phyloP scores from a whole-genome alignment of 805 yeast genomes.

The Candida pseudoglaebosa region DNA sequence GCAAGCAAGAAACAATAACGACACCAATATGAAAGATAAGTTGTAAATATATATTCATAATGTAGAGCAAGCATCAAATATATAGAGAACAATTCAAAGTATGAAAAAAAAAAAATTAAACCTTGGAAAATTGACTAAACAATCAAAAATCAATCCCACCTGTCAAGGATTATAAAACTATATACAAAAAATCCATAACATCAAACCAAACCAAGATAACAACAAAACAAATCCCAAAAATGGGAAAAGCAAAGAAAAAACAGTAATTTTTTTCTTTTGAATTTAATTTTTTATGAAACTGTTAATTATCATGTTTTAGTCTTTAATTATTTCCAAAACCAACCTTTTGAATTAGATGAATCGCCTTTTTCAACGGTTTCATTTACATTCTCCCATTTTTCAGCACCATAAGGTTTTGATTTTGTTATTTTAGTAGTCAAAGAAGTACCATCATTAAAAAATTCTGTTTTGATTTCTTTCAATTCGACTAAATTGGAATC shows the following conservation, averaged over 20 bases:
- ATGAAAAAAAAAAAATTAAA: too few relatives aligned
- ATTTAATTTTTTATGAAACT: too few relatives aligned
- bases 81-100: too few relatives aligned
- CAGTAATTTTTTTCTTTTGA: background rate
- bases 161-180: too few relatives aligned
- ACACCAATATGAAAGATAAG: too few relatives aligned
- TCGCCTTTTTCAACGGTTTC: slow-evolving; percentile 21
- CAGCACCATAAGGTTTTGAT: slow-evolving; percentile 30
- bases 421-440: slow-evolving; percentile 25
- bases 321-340: slow-evolving; percentile 12
- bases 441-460: slow-evolving; percentile 35
- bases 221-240: background rate
- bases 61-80: too few relatives aligned
- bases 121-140: too few relatives aligned
- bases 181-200: too few relatives aligned
- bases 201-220: background rate
- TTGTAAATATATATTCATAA: too few relatives aligned
- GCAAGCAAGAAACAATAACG: too few relatives aligned
- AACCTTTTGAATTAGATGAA: slow-evolving; percentile 8
- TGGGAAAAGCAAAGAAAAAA: background rate
- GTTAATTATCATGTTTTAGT: background rate
- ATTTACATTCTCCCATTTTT: slow-evolving; percentile 28
- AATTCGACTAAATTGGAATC: slow-evolving; percentile 25
- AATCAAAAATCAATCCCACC: too few relatives aligned
- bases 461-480: slow-evolving; percentile 31